Conservation (phyloP, 805 yeast genomes). For the Myxozyma vanderwaltii region DNA sequence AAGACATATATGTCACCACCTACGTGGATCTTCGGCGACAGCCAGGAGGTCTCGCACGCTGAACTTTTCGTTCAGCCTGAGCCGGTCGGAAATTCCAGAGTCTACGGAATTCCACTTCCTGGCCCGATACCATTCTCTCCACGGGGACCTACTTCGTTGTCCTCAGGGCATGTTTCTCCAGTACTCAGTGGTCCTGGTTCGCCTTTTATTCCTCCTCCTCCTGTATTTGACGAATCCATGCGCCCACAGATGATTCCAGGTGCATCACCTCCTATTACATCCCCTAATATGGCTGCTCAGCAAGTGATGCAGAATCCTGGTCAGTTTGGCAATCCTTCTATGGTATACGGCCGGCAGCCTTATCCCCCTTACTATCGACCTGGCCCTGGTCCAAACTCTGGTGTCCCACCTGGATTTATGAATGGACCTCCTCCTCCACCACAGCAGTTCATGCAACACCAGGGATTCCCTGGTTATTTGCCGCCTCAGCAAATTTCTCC, state of each 20-base stretch:
- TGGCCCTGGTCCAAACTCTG: conserved; percentile 20
- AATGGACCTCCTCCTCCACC: conserved; percentile 27
- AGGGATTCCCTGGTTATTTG: conserved; percentile 15
- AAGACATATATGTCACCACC: conserved; percentile 28
- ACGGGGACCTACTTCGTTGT: conserved; percentile 13
- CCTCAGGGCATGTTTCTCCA: conserved; percentile 25
- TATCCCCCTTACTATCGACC: conserved; percentile 17
- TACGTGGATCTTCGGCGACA: conserved; percentile 21
- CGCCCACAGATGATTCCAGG: conserved; percentile 18
- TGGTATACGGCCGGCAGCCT: conserved; percentile 24
- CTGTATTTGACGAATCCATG: conserved; percentile 25
- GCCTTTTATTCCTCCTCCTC: conserved; percentile 18
- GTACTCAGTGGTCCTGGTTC: conserved; percentile 21
- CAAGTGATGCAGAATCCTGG: conserved; percentile 21
- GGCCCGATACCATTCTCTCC: conserved; percentile 32
- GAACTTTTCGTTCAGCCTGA: conserved; percentile 26
- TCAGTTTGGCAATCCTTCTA: conserved; percentile 14
- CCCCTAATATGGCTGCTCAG: conserved; percentile 25
- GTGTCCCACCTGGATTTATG: conserved; percentile 26
- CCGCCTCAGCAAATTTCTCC: conserved; percentile 24
- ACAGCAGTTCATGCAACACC: conserved; percentile 27
- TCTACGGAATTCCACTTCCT: conserved; percentile 23
- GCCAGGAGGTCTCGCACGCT: conserved; percentile 1
- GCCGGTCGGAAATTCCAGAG: conserved; percentile 11
- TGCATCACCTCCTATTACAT: conserved; percentile 26